Conservation (phyloP, 345 rosid genomes). For the Psidium guajava region DNA sequence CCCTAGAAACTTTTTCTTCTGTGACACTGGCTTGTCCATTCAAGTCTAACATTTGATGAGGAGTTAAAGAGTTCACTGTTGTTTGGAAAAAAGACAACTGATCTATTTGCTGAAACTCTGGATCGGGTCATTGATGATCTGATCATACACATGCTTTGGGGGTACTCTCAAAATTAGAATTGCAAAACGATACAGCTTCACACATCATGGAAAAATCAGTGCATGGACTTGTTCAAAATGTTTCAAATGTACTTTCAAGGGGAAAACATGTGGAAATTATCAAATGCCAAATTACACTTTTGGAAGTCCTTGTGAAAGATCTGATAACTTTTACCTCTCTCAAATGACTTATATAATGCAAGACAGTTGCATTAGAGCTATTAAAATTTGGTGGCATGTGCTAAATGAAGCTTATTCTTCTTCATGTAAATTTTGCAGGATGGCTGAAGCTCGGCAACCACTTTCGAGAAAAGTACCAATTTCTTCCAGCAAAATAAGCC, state of each 20-base stretch:
- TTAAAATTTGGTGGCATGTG: not conserved
- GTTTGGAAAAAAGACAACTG: not conserved
- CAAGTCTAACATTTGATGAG: not conserved
- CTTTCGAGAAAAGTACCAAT: constrained; percentile 84
- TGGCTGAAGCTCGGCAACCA: constrained; percentile 96
- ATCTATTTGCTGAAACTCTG: not conserved
- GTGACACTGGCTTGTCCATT: not conserved
- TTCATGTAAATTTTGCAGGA: constrained; percentile 25
- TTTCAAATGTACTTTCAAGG: not conserved
- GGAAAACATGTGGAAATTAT: not conserved
- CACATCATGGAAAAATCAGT: not conserved
- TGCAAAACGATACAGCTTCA: not conserved
- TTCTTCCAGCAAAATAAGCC: constrained; percentile 80
- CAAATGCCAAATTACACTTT: not conserved
- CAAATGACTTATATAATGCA: not conserved
- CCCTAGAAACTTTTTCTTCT: not conserved
- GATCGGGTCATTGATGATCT: not conserved
- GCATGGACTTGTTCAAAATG: not conserved
- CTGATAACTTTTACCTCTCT: not conserved
- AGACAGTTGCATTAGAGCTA: not conserved
- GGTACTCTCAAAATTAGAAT: not conserved
- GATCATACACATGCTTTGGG: not conserved
- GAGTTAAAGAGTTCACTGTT: not conserved
- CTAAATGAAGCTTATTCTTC: not conserved
- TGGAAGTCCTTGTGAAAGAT: not conserved